phyloP scores from a whole-genome alignment of 495 filamentous ascomycete genomes.

The Staphylotrichum tortipilum region DNA sequence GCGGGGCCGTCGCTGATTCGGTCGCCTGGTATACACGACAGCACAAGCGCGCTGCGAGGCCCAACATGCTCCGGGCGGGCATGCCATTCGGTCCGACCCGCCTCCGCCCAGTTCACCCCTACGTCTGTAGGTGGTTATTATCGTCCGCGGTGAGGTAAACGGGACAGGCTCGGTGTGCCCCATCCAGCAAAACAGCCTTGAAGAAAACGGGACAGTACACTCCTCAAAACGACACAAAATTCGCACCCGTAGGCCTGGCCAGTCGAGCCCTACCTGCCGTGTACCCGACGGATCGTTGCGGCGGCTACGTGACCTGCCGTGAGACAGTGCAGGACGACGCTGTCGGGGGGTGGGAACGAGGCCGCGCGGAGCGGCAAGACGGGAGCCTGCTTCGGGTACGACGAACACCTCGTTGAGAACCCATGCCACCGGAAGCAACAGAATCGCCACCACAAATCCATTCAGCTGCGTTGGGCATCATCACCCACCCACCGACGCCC shows the following conservation, averaged over 20 bases:
- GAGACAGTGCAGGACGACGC: background rate
- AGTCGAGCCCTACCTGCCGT: background rate
- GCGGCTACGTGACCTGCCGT: conserved; percentile 1
- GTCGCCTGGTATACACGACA: background rate
- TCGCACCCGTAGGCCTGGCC: background rate
- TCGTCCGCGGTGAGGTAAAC: too few species aligned
- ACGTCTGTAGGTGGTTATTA: too few species aligned
- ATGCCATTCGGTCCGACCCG: conserved; percentile 10
- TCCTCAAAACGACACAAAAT: background rate
- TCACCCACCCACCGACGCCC: background rate
- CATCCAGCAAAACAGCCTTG: background rate
- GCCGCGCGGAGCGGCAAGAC: too few species aligned
- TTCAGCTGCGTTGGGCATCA: too few species aligned
- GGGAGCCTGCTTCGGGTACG: background rate
- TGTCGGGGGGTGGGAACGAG: too few species aligned
- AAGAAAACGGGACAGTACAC: background rate
- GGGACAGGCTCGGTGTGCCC: too few species aligned
- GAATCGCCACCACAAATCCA: background rate
- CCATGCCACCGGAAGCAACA: background rate
- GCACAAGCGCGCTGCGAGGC: background rate
- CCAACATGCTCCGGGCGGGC: background rate
- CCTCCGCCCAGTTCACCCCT: too few species aligned
- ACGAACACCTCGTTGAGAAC: too few species aligned
- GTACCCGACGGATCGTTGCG: background rate
- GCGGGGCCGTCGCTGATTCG: conserved; percentile 1